A percentile compares a stretch with the other conserved stretches of the same genome.
phyloP scores from a whole-genome alignment of 495 filamentous ascomycete species.

The Neurospora sp. region DNA sequence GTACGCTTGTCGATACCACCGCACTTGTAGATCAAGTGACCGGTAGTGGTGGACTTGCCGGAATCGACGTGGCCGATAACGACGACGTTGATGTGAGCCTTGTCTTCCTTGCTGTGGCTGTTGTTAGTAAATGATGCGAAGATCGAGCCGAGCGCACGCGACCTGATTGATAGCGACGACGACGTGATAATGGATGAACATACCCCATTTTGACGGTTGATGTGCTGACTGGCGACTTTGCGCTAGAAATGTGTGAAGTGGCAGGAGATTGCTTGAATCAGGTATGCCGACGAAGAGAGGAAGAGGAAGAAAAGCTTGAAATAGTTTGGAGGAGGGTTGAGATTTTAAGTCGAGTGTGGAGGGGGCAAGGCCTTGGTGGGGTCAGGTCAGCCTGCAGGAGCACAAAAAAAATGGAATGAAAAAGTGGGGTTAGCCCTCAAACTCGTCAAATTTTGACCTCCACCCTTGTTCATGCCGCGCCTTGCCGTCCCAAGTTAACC shows the following conservation, averaged over 20 bases:
- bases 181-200: background rate
- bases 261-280: constrained; percentile 28
- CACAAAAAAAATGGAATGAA: constrained; percentile 13
- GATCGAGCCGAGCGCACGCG: background rate
- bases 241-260: constrained; percentile 18
- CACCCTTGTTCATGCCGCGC: constrained; percentile 11
- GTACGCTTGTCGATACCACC: constrained; percentile 99
- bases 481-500: constrained; percentile 10
- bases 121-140: constrained; percentile 12
- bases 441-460: constrained; percentile 3
- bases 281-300: constrained; percentile 27
- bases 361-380: constrained; percentile 17
- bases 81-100: constrained; percentile 91
- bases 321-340: constrained; percentile 18
- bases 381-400: constrained; percentile 2
- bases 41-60: constrained; percentile 94
- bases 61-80: constrained; percentile 99
- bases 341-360: constrained; percentile 19
- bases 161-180: background rate
- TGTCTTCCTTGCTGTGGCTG: constrained; percentile 62
- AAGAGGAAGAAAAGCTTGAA: constrained; percentile 15
- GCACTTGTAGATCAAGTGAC: constrained; percentile 99
- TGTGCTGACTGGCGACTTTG: constrained; percentile 12
- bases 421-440: constrained; percentile 20
- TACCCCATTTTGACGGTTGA: constrained; percentile 26